Conservation (phyloP, 257 asterid species). For the Solanum rostratum region DNA sequence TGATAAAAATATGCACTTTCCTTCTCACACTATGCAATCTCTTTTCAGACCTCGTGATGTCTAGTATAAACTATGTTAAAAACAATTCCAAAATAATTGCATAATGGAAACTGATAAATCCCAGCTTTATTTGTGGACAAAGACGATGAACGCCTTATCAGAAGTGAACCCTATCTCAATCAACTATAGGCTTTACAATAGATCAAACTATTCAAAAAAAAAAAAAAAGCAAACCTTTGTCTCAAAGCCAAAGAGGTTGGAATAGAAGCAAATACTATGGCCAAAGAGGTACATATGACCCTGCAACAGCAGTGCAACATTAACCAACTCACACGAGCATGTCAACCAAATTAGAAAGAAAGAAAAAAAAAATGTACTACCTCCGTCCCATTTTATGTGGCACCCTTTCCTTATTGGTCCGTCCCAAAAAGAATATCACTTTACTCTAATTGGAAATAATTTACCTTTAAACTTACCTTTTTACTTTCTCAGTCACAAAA, state of each 20-base stretch:
- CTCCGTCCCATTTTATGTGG: too few species aligned
- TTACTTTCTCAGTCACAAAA: too few species aligned
- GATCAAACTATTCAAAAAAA: background rate
- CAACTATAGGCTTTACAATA: background rate
- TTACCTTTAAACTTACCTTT: too few species aligned
- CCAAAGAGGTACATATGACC: conserved; percentile 94
- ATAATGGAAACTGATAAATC: background rate
- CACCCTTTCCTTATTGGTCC: too few species aligned
- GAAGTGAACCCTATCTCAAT: background rate
- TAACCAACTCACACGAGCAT: background rate
- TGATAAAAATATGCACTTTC: background rate
- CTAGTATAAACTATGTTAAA: background rate
- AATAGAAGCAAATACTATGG: conserved; percentile 79
- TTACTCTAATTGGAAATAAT: too few species aligned
- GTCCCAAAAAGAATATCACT: too few species aligned
- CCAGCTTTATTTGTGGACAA: background rate
- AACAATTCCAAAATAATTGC: background rate
- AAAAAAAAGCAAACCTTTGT: conserved; percentile 55
- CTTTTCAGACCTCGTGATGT: background rate
- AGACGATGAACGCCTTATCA: background rate
- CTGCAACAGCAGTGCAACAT: conserved; percentile 38
- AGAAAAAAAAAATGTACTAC: background rate
- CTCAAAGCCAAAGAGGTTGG: conserved; percentile 95
- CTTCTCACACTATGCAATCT: background rate
- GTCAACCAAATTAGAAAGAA: background rate